A percentile compares a stretch with the other conserved stretches of the same genome.
Evolutionary conservation across 371 early-diverging fungal species (phyloP).

Genomic region (Cokeromyces recurvatus): DNA sequence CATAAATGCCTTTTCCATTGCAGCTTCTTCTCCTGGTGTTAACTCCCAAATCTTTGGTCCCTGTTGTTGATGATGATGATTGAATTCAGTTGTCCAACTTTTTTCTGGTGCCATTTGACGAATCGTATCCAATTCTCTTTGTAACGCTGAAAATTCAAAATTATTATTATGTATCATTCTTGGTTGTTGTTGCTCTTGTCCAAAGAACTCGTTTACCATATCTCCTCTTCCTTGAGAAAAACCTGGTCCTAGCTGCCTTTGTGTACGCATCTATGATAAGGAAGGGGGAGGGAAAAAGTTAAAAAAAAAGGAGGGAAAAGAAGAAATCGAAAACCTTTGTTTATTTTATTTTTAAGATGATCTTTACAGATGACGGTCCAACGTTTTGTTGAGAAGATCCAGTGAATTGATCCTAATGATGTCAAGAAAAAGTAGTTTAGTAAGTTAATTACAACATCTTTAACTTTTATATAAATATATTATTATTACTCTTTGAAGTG

Average conservation of each 20-base stretch:
- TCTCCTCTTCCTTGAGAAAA: slow-evolving; percentile 21
- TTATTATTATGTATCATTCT: slow-evolving; percentile 7
- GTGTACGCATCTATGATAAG: slow-evolving; percentile 18
- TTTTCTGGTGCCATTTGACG: slow-evolving; percentile 28
- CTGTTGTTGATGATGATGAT: too few species aligned
- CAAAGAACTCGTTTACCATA: slow-evolving; percentile 58
- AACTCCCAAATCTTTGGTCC: slow-evolving; percentile 54
- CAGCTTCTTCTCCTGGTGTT: slow-evolving; percentile 53
- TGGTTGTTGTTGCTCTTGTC: slow-evolving; percentile 38
- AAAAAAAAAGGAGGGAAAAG: too few species aligned
- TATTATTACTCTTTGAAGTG: slow-evolving; percentile 43
- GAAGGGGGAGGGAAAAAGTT: too few species aligned
- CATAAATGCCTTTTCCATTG: slow-evolving; percentile 58
- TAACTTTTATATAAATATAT: too few species aligned
- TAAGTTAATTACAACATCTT: too few species aligned
- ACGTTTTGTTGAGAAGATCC: slow-evolving; percentile 26
- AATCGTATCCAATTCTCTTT: slow-evolving; percentile 48
- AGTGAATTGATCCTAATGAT: slow-evolving; percentile 33
- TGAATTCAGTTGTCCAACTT: slow-evolving; percentile 57
- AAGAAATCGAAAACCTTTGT: too few species aligned
- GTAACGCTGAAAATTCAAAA: slow-evolving; percentile 53
- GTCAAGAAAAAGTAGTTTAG: not conserved
- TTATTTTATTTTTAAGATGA: not conserved
- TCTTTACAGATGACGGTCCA: slow-evolving; percentile 32
- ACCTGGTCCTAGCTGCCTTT: slow-evolving; percentile 21